These are phyloP conservation scores for Setaria viridis DNA, from an alignment of 202 grass and related monocot genomes.

Conservation along the genomic window DNA sequence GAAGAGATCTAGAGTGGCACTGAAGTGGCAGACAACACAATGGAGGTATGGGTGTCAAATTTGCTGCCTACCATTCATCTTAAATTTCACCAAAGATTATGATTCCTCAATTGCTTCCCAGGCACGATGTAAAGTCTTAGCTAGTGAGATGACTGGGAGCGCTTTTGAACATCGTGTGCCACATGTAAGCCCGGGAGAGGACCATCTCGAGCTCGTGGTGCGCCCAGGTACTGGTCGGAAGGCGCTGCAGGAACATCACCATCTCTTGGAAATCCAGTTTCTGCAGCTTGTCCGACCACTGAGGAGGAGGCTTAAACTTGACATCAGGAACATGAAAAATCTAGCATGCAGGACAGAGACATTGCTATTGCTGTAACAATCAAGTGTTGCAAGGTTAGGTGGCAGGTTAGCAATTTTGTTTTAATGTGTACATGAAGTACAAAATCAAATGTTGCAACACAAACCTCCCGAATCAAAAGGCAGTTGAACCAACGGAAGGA, in stretches of 20 bases:
- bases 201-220: conserved; percentile 87
- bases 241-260: conserved; percentile 87
- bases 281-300: conserved; percentile 82
- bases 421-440: background rate
- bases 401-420: background rate
- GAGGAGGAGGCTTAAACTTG: background rate
- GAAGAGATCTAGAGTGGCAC: too few species aligned
- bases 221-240: conserved; percentile 74
- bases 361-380: background rate
- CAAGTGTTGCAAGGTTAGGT: conserved; percentile 43
- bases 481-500: conserved; percentile 85
- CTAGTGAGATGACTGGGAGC: conserved; percentile 75
- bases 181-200: conserved; percentile 89
- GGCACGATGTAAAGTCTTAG: background rate
- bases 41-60: too few species aligned
- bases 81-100: too few species aligned
- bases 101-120: too few species aligned
- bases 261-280: conserved; percentile 88
- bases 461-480: conserved; percentile 83
- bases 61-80: background rate
- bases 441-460: conserved; percentile 12
- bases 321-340: conserved; percentile 9
- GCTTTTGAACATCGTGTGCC: conserved; percentile 92
- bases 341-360: background rate
- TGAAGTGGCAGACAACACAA: too few species aligned